Percentiles rank a stretch among this genome's conserved stretches.
These are phyloP conservation scores for Kazachstania psychrophila DNA, from an alignment of 805 yeast genomes.

Conservation along the genomic window DNA sequence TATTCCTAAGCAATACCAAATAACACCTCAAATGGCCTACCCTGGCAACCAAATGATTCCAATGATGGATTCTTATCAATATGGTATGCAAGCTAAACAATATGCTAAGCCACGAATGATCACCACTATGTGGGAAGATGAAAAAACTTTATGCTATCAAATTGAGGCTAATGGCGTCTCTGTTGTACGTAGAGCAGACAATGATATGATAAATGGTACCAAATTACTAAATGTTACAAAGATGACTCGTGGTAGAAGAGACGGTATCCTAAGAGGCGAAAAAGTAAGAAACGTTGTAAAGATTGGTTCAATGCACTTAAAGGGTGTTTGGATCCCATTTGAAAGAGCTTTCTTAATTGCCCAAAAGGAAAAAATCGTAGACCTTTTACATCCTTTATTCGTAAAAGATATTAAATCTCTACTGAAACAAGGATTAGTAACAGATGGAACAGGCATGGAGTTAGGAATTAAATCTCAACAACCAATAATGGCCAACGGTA, in stretches of 20 bases:
- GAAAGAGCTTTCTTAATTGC: constrained; percentile 78
- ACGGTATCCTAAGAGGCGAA: constrained; percentile 73
- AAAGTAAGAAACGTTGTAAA: constrained; percentile 71
- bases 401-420: constrained; percentile 60
- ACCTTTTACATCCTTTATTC: constrained; percentile 55
- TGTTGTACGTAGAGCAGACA: constrained; percentile 77
- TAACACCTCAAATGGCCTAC: not conserved
- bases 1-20: not conserved
- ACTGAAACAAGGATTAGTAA: constrained; percentile 15
- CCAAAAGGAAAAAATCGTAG: constrained; percentile 68
- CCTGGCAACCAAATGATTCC: not conserved
- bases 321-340: constrained; percentile 87
- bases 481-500: too few species aligned
- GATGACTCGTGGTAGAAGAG: constrained; percentile 81
- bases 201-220: constrained; percentile 80
- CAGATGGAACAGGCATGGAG: not conserved
- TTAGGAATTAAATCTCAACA: not conserved
- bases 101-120: constrained; percentile 32
- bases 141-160: constrained; percentile 74
- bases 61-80: constrained; percentile 2
- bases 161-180: constrained; percentile 75
- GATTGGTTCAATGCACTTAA: constrained; percentile 78
- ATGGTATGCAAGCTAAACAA: not conserved
- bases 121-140: constrained; percentile 89
- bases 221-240: constrained; percentile 75